phyloP scores from a whole-genome alignment of 345 rosid genomes.

The Murraya paniculata region DNA sequence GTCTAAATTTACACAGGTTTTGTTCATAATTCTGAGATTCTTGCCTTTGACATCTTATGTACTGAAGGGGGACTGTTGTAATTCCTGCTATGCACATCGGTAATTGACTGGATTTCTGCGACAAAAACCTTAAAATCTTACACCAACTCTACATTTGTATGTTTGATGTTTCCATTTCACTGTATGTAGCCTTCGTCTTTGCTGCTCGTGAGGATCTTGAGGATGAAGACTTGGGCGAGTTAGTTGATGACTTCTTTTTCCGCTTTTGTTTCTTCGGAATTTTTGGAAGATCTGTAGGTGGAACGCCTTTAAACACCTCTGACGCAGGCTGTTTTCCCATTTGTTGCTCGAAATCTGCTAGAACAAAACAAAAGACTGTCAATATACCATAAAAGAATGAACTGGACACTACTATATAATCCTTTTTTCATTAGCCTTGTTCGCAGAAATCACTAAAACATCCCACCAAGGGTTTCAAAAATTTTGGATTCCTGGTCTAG shows the following conservation, averaged over 20 bases:
- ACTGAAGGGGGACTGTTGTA: not conserved
- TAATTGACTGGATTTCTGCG: not conserved
- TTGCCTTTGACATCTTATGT: not conserved
- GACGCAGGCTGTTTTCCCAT: conserved; percentile 30
- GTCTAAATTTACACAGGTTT: conserved; percentile 14
- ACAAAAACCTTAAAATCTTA: conserved; percentile 4
- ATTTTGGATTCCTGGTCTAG: not conserved
- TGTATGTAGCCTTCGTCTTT: conserved; percentile 27
- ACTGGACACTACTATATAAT: not conserved
- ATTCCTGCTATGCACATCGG: conserved; percentile 8
- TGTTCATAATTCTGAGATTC: conserved; percentile 10
- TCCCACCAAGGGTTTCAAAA: not conserved
- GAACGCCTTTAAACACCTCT: conserved; percentile 27
- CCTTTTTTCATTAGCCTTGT: not conserved
- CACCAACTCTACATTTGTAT: conserved; percentile 20
- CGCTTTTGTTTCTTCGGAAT: conserved; percentile 49
- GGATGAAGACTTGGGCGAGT: conserved; percentile 45
- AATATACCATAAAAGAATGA: not conserved
- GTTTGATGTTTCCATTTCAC: conserved; percentile 23
- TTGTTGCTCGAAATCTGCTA: conserved; percentile 43
- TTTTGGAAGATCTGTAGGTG: conserved; percentile 33
- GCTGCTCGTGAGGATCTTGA: conserved; percentile 31
- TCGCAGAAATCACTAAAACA: not conserved
- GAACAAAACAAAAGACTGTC: not conserved
- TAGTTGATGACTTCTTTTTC: conserved; percentile 41